Conservation (phyloP, 2,329 filamentous ascomycete species). For the Epichloe sibirici region DNA sequence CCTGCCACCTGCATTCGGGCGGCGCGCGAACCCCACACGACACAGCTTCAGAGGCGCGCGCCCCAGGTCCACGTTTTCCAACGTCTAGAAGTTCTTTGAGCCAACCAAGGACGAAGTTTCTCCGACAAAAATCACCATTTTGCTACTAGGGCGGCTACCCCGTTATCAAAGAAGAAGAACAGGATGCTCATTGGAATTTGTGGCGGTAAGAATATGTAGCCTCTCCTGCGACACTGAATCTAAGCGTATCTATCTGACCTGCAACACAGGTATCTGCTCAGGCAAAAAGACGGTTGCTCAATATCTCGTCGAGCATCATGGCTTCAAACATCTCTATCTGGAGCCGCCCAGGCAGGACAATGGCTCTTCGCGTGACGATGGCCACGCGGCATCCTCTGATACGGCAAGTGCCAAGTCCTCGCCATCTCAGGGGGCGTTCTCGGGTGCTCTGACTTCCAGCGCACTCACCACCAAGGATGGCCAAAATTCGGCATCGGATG, state of each 20-base stretch:
- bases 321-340: slow-evolving; percentile 64
- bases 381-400: not conserved
- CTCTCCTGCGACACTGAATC: not conserved
- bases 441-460: slow-evolving; percentile 14
- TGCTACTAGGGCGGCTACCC: too few species aligned
- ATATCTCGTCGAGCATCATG: slow-evolving; percentile 74
- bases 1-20: not conserved
- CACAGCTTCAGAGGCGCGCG: not conserved
- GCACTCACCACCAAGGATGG: slow-evolving; percentile 17
- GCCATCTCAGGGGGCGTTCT: slow-evolving; percentile 10
- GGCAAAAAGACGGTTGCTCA: slow-evolving; percentile 84
- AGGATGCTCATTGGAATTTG: slow-evolving; percentile 67
- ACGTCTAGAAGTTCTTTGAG: not conserved
- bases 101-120: not conserved
- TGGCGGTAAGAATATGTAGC: slow-evolving; percentile 39
- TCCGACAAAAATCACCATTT: too few species aligned
- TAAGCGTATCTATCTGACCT: slow-evolving; percentile 4
- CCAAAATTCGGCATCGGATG: slow-evolving; percentile 13
- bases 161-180: slow-evolving; percentile 7
- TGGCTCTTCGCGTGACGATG: not conserved
- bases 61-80: not conserved
- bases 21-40: slow-evolving; percentile 7
- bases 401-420: slow-evolving; percentile 7
- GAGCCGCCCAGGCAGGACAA: slow-evolving; percentile 6
- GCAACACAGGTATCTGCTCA: slow-evolving; percentile 65